phyloP scores from a whole-genome alignment of 805 yeast genomes.

The Suhomyces emberorum region DNA sequence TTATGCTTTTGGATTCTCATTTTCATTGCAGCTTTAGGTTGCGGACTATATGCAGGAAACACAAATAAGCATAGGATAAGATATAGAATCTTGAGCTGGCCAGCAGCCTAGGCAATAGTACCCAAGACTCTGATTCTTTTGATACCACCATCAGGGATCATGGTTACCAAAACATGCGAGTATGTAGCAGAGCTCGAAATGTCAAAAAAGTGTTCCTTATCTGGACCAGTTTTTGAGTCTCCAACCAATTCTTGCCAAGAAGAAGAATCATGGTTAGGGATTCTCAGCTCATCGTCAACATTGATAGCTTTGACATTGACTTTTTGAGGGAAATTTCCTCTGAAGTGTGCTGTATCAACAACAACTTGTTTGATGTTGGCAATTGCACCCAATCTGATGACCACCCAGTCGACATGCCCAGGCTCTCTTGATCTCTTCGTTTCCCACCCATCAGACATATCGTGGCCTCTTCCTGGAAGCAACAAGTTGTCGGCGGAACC shows the following conservation, averaged over 20 bases:
- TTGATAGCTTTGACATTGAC: slow-evolving; percentile 64
- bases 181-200: slow-evolving; percentile 28
- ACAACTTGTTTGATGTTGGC: slow-evolving; percentile 57
- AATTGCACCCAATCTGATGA: slow-evolving; percentile 70
- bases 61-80: too few species aligned
- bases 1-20: too few species aligned
- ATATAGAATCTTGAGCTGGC: too few species aligned
- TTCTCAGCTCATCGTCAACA: slow-evolving; percentile 23
- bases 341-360: slow-evolving; percentile 88
- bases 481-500: slow-evolving; percentile 87
- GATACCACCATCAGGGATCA: slow-evolving; percentile 97
- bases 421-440: slow-evolving; percentile 81
- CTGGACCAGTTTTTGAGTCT: slow-evolving; percentile 76
- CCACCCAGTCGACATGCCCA: slow-evolving; percentile 91
- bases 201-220: slow-evolving; percentile 66
- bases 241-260: slow-evolving; percentile 66
- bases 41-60: background rate
- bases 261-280: slow-evolving; percentile 41
- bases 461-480: slow-evolving; percentile 91
- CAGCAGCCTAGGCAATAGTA: slow-evolving; percentile 31
- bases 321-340: slow-evolving; percentile 92
- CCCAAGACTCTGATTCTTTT: slow-evolving; percentile 88
- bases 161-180: slow-evolving; percentile 74
- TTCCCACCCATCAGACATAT: slow-evolving; percentile 99
- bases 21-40: too few species aligned